Conservation (phyloP, 2,329 filamentous ascomycete species). For the Cryphonectria radicalis region DNA sequence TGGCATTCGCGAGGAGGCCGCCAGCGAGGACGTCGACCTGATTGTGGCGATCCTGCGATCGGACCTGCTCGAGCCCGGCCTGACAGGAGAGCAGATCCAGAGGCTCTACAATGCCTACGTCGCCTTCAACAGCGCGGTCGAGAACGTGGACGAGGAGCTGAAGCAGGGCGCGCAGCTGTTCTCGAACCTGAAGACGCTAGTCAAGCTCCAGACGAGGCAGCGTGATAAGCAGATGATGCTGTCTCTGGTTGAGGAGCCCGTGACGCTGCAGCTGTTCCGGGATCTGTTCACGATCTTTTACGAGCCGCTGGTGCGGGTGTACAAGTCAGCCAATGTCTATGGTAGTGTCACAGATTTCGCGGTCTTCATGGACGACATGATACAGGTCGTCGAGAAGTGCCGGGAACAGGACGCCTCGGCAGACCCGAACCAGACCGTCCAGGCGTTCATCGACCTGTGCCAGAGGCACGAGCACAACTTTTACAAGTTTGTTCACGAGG, state of each 20-base stretch:
- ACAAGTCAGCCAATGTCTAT: slow-evolving; percentile 98
- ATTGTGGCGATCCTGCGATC: slow-evolving; percentile 84
- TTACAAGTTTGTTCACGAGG: slow-evolving; percentile 98
- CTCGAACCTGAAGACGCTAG: slow-evolving; percentile 89
- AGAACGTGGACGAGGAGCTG: slow-evolving; percentile 87
- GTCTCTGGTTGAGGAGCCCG: slow-evolving; percentile 90
- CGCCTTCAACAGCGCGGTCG: slow-evolving; percentile 92
- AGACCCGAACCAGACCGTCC: slow-evolving; percentile 97
- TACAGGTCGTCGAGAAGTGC: slow-evolving; percentile 70
- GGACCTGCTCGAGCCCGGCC: slow-evolving; percentile 72
- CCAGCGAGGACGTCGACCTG: slow-evolving; percentile 76
- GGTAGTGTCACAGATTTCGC: slow-evolving; percentile 97
- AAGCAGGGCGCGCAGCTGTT: slow-evolving; percentile 90
- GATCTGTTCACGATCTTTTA: slow-evolving; percentile 99
- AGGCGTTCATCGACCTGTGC: slow-evolving; percentile 96
- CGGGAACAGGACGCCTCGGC: slow-evolving; percentile 81
- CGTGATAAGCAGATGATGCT: slow-evolving; percentile 98
- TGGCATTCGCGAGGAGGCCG: slow-evolving; percentile 74
- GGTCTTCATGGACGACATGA: slow-evolving; percentile 89
- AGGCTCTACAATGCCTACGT: slow-evolving; percentile 93
- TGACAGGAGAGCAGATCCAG: slow-evolving; percentile 76
- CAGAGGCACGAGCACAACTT: slow-evolving; percentile 94
- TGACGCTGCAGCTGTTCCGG: slow-evolving; percentile 93
- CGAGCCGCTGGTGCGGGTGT: slow-evolving; percentile 93
- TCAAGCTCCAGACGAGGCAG: slow-evolving; percentile 89